Percentiles rank a stretch among this genome's conserved stretches.
Evolutionary conservation across 805 yeast species (phyloP).

Genomic region (Zygosaccharomyces gambellarensis): DNA sequence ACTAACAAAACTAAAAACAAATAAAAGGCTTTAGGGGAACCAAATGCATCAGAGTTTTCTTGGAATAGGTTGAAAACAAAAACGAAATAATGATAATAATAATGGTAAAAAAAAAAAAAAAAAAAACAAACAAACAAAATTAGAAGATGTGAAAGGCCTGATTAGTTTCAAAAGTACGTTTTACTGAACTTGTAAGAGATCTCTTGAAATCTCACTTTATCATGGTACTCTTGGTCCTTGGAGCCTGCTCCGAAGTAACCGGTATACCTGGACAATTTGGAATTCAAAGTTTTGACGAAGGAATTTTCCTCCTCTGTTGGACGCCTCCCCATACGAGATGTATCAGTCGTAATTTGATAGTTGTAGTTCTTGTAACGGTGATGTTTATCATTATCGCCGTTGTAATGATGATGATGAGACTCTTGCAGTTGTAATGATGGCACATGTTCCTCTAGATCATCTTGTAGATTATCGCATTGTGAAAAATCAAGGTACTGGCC

Average conservation of each 20-base stretch:
- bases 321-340: not conserved
- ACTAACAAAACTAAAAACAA: no score
- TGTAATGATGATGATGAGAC: not conserved
- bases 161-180: conserved; percentile 22
- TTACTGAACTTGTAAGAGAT: conserved; percentile 33
- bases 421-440: not conserved
- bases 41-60: not conserved
- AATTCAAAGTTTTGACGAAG: conserved; percentile 16
- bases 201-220: conserved; percentile 34
- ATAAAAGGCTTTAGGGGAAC: no score
- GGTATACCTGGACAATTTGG: conserved; percentile 24
- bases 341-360: not conserved
- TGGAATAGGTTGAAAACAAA: not conserved
- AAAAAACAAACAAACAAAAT: not conserved
- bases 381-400: not conserved
- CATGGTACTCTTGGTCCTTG: conserved; percentile 27
- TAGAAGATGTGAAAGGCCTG: not conserved
- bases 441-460: not conserved
- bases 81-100: not conserved
- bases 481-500: conserved; percentile 1
- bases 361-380: not conserved
- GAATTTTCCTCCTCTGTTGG: conserved; percentile 11
- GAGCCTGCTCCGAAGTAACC: conserved; percentile 21
- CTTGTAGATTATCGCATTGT: not conserved
- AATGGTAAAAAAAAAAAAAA: not conserved